Evolutionary conservation across 768 basidiomycete genomes (phyloP).

Genomic region (Tricholomella constricta): DNA sequence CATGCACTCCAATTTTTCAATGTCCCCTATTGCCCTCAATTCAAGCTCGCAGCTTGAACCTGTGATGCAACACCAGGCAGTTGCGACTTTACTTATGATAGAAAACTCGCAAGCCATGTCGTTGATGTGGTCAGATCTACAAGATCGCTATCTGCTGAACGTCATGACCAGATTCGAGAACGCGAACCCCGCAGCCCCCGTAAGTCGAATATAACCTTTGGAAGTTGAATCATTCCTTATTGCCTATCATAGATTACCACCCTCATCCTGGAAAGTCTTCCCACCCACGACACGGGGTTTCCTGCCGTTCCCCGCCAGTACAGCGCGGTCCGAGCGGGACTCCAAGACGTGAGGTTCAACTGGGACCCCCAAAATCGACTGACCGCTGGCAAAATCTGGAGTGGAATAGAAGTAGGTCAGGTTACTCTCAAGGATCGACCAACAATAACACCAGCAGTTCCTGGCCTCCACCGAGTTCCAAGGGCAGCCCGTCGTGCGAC

Average conservation of each 20-base stretch:
- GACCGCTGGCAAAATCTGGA: slow-evolving; percentile 42
- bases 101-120: slow-evolving; percentile 55
- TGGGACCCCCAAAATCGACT: slow-evolving; percentile 45
- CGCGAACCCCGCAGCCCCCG: slow-evolving; percentile 40
- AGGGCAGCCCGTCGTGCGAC: slow-evolving; percentile 38
- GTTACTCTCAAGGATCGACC: background rate
- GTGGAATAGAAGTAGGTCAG: slow-evolving; percentile 47
- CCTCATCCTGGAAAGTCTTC: slow-evolving; percentile 48
- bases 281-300: slow-evolving; percentile 33
- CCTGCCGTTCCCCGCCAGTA: slow-evolving; percentile 41
- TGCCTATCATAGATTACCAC: slow-evolving; percentile 38
- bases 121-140: slow-evolving; percentile 49
- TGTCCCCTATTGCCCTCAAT: slow-evolving; percentile 2
- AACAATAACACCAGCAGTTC: slow-evolving; percentile 25
- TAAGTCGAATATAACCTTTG: slow-evolving; percentile 28
- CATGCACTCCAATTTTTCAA: slow-evolving; percentile 12
- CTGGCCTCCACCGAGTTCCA: slow-evolving; percentile 34
- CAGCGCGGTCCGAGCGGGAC: slow-evolving; percentile 36
- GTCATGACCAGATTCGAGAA: slow-evolving; percentile 44
- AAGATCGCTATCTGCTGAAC: slow-evolving; percentile 44
- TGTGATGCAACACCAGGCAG: slow-evolving; percentile 30
- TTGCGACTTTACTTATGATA: slow-evolving; percentile 50
- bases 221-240: background rate
- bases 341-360: slow-evolving; percentile 46
- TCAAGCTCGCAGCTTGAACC: slow-evolving; percentile 20